phyloP scores from a whole-genome alignment of 2,329 filamentous ascomycete species.

The Beauveria varroae region DNA sequence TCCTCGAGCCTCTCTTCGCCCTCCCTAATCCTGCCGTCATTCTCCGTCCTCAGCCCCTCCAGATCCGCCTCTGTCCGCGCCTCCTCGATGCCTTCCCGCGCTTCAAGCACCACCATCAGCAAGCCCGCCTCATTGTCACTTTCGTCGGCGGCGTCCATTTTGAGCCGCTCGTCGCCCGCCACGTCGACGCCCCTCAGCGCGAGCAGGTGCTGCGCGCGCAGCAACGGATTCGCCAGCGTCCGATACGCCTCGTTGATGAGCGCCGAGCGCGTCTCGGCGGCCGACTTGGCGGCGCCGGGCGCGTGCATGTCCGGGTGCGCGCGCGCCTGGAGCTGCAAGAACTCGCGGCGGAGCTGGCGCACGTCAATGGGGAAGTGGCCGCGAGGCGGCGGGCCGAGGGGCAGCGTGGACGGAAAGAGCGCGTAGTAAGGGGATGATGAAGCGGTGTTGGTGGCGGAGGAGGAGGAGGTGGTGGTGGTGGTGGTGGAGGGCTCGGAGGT shows the following conservation, averaged over 20 bases:
- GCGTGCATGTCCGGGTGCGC: constrained; percentile 67
- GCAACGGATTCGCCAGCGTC: constrained; percentile 70
- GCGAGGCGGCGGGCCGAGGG: constrained; percentile 66
- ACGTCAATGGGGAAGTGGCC: constrained; percentile 71
- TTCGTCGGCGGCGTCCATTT: constrained; percentile 30
- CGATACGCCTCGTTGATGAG: constrained; percentile 88
- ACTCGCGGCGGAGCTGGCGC: constrained; percentile 68
- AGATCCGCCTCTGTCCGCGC: constrained; percentile 61
- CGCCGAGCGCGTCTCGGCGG: constrained; percentile 71
- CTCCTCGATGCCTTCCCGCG: constrained; percentile 66
- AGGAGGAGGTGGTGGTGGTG: not conserved
- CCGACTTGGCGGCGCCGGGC: constrained; percentile 38
- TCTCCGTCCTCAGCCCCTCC: constrained; percentile 50
- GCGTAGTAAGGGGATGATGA: constrained; percentile 58
- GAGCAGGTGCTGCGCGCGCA: constrained; percentile 84
- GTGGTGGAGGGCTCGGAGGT: constrained; percentile 10
- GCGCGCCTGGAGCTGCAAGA: constrained; percentile 71
- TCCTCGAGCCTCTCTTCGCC: constrained; percentile 56
- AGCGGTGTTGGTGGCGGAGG: constrained; percentile 9
- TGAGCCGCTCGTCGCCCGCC: constrained; percentile 67
- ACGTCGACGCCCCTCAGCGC: constrained; percentile 68
- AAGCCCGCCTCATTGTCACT: constrained; percentile 52
- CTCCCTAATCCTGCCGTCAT: constrained; percentile 57
- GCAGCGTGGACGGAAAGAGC: constrained; percentile 76
- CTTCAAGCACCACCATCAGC: constrained; percentile 73